Evolutionary conservation across 371 early-diverging fungal species (phyloP), one percentile per base, ranked within the genome.

Genomic region (Circinella minor): DNA sequence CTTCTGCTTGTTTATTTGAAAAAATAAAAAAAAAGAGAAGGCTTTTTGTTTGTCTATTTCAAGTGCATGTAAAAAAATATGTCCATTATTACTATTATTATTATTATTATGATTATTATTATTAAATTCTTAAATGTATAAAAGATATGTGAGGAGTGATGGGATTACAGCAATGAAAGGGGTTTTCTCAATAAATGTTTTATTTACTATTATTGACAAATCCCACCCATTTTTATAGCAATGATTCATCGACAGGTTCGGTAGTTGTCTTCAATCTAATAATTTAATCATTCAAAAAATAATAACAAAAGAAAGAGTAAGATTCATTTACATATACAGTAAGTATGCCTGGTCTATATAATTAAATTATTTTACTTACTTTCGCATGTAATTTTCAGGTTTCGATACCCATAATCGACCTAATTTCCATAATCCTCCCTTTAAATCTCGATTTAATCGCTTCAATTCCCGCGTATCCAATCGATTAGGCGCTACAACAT

Each of bases 371-470:
- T n/a, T n/a, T 3, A 59, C 61, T 75, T 81, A 81, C 85, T 72
- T 75, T 64, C 73, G 77, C 36, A 73, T 82, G 10, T 85, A 86
- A 66, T 86, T 89, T 69, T 90, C 89, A 1, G 89, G 86, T 59
- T 84, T 85, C 14, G 73, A 77, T 17, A 86, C 76, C 85, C 85
- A 87, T 27, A 72, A 59, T 36, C 81, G 79, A 10, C 85, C 86
- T 5, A 83, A 64, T 34, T 83, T 85, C 81, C 87, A 87, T 61
- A 91, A 63, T 7, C 92, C 92, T 18, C 79, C 69, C 37, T 77
- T 74, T 9, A 91, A 61, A 78, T 93, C 92, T 4, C 74, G 65
- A 54, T 81, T 74, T 39, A 93, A 74, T 62, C 90, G 89, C 20
- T 61, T 47, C 7, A 85, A 86, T 0, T 89, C 91, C 10, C 75